Conservation (phyloP, 1,284 basidiomycete species). For the Boletus mariae region DNA sequence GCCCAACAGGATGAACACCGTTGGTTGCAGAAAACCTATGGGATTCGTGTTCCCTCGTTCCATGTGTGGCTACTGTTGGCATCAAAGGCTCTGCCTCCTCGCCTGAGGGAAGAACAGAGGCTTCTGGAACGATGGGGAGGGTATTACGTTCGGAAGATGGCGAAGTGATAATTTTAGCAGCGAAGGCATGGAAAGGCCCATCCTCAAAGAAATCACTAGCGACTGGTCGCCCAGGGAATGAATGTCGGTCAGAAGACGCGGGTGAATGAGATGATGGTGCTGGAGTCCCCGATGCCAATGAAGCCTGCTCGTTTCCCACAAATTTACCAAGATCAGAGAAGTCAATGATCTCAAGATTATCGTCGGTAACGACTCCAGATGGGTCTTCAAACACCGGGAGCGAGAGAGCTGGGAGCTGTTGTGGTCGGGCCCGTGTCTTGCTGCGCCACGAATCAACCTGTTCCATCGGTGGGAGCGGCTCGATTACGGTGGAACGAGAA, state of each 20-base stretch:
- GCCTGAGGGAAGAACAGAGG: slow-evolving; percentile 5
- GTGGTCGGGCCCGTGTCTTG: slow-evolving; percentile 37
- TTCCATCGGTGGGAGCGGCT: slow-evolving; percentile 31
- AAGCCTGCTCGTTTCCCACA: slow-evolving; percentile 39
- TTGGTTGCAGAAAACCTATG: slow-evolving; percentile 20
- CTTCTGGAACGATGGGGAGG: slow-evolving; percentile 22
- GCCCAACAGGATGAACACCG: slow-evolving; percentile 12
- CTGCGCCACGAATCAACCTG: slow-evolving; percentile 63
- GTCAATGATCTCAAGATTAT: slow-evolving; percentile 71
- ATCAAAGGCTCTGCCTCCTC: slow-evolving; percentile 9
- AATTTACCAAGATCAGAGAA: slow-evolving; percentile 73
- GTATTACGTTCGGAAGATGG: slow-evolving; percentile 16
- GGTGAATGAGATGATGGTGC: slow-evolving; percentile 18
- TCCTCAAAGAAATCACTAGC: slow-evolving; percentile 72
- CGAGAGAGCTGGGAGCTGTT: slow-evolving; percentile 28
- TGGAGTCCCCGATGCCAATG: slow-evolving; percentile 11
- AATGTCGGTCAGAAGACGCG: slow-evolving; percentile 15
- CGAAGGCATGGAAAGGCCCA: slow-evolving; percentile 31
- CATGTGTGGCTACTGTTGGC: slow-evolving; percentile 5
- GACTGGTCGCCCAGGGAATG: slow-evolving; percentile 42
- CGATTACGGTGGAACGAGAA: slow-evolving; percentile 20
- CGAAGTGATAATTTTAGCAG: slow-evolving; percentile 34
- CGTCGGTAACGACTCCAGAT: slow-evolving; percentile 47
- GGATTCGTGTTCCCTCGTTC: slow-evolving; percentile 18
- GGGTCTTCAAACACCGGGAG: slow-evolving; percentile 42